Percentiles rank a stretch among this genome's conserved stretches.
These are phyloP conservation scores for Lepidium aucheri DNA, from an alignment of 345 rosid species.

Conservation along the genomic window DNA sequence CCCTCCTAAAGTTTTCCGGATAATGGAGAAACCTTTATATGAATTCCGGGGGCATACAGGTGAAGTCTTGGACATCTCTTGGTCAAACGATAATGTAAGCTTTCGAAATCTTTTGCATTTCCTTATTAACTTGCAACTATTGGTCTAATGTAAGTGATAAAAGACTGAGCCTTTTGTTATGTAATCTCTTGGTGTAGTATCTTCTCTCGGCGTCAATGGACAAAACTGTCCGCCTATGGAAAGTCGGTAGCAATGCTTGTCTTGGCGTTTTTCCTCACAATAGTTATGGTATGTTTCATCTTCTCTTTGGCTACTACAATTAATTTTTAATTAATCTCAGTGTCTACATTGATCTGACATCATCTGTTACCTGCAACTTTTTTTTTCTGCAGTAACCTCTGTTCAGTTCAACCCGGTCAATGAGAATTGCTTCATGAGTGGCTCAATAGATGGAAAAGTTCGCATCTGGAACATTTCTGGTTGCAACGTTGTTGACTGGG, in stretches of 20 bases:
- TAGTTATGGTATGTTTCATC: conserved; percentile 51
- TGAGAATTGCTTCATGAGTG: conserved; percentile 65
- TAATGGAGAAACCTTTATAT: conserved; percentile 60
- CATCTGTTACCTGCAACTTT: conserved; percentile 4
- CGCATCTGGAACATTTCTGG: conserved; percentile 66
- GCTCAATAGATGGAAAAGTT: conserved; percentile 80
- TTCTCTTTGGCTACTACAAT: background rate
- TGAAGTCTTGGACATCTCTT: conserved; percentile 67
- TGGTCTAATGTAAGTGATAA: background rate
- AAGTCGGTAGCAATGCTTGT: conserved; percentile 50
- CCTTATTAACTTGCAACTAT: background rate
- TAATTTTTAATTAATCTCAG: background rate
- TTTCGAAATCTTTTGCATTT: background rate
- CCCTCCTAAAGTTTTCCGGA: conserved; percentile 67
- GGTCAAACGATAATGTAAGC: conserved; percentile 73
- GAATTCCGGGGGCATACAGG: conserved; percentile 64
- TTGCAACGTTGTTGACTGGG: conserved; percentile 80
- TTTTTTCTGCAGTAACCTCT: conserved; percentile 54
- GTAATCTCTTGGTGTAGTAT: conserved; percentile 39
- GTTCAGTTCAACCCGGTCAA: conserved; percentile 78
- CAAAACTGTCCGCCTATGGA: conserved; percentile 74
- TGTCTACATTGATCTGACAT: conserved; percentile 5
- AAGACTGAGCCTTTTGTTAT: conserved; percentile 1
- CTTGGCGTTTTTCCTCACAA: conserved; percentile 60
- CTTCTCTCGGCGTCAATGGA: conserved; percentile 76